phyloP scores from a whole-genome alignment of 768 basidiomycete genomes.

The Suillus occidentalis region DNA sequence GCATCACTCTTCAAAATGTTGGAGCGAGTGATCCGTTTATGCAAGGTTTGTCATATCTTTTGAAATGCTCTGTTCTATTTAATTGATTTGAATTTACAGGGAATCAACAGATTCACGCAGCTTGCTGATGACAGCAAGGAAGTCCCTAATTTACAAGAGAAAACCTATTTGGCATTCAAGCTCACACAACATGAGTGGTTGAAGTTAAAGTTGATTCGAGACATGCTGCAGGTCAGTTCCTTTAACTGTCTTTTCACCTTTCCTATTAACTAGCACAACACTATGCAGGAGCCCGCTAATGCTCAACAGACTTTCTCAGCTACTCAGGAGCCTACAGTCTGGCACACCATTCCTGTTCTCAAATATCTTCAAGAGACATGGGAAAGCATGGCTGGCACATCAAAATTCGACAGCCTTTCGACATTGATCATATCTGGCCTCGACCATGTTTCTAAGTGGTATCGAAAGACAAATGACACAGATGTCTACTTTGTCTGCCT shows the following conservation, averaged over 20 bases:
- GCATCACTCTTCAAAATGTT: too few species aligned
- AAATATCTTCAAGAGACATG: too few species aligned
- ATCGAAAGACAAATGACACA: neutral
- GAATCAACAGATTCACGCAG: neutral
- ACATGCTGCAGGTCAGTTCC: too few species aligned
- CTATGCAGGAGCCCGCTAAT: slow-evolving; percentile 16
- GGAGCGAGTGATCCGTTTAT: slow-evolving; percentile 11
- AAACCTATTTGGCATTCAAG: slow-evolving; percentile 23
- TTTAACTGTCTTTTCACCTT: slow-evolving; percentile 12
- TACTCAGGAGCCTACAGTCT: too few species aligned
- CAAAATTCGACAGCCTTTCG: too few species aligned
- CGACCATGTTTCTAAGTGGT: slow-evolving; percentile 9
- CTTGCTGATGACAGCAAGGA: slow-evolving; percentile 21
- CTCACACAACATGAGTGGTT: slow-evolving; percentile 25
- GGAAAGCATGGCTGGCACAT: too few species aligned
- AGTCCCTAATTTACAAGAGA: slow-evolving; percentile 28
- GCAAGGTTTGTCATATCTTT: neutral
- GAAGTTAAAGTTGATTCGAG: slow-evolving; percentile 6
- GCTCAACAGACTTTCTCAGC: slow-evolving; percentile 1
- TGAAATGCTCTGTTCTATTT: neutral
- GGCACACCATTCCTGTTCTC: too few species aligned
- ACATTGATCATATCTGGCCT: too few species aligned
- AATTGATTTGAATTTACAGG: slow-evolving; percentile 4
- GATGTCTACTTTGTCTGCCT: too few species aligned
- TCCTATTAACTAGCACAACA: slow-evolving; percentile 1